These are phyloP conservation scores for Mycena pura DNA, from an alignment of 768 basidiomycete species.

Conservation along the genomic window DNA sequence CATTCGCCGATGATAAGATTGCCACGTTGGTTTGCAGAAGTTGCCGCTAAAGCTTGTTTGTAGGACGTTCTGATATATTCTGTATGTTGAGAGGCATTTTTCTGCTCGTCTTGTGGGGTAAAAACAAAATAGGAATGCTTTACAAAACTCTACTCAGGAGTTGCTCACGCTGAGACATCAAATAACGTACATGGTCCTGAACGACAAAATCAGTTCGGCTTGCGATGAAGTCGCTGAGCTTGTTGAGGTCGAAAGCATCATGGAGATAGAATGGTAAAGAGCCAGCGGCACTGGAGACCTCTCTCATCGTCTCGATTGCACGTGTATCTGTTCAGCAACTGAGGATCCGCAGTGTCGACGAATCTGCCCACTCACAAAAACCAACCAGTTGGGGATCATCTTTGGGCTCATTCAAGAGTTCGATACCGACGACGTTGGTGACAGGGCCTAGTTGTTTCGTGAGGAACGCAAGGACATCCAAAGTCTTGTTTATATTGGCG, in stretches of 20 bases:
- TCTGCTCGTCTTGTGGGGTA: conserved; percentile 54
- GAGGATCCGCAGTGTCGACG: conserved; percentile 15
- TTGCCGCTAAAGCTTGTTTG: conserved; percentile 41
- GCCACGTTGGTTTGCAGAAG: conserved; percentile 35
- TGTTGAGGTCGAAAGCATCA: conserved; percentile 67
- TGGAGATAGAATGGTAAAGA: conserved; percentile 70
- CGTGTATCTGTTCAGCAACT: conserved; percentile 47
- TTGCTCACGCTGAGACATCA: neutral
- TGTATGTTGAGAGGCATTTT: conserved; percentile 65
- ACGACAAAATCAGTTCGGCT: conserved; percentile 66
- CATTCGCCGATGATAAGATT: conserved; percentile 83
- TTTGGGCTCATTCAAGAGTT: conserved; percentile 66
- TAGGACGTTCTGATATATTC: conserved; percentile 47
- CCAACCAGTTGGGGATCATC: conserved; percentile 53
- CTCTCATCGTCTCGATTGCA: conserved; percentile 57
- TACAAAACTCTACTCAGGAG: neutral
- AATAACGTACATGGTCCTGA: conserved; percentile 61
- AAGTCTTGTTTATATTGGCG: conserved; percentile 57
- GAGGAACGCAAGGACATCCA: conserved; percentile 56
- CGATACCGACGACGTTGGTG: conserved; percentile 65
- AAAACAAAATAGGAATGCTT: conserved; percentile 75
- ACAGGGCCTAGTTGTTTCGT: conserved; percentile 46
- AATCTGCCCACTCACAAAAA: conserved; percentile 48
- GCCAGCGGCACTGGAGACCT: conserved; percentile 40
- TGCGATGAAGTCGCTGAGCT: conserved; percentile 57